Evolutionary conservation across 176 grass and related monocot genomes (phyloP).

Genomic region (Tillandsia fasciculata): DNA sequence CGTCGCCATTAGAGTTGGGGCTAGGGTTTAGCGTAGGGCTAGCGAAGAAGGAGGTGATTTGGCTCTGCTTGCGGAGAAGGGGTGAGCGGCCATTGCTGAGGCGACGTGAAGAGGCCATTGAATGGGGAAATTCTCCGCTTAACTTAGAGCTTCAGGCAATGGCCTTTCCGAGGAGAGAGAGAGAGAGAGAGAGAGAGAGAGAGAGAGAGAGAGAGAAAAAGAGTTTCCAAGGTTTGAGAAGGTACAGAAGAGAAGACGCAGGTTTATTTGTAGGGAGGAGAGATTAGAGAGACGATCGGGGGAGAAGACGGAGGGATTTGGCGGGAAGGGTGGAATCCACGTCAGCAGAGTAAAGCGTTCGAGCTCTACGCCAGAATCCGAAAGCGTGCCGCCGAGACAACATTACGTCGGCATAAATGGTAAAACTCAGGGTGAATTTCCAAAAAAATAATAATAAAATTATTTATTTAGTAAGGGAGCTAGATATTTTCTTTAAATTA

Average conservation of each 20-base stretch:
- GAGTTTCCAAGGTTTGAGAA: neutral
- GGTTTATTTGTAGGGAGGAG: slow-evolving; percentile 1
- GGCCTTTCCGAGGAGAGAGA: neutral
- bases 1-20: neutral
- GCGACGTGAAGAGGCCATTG: slow-evolving; percentile 41
- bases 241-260: neutral
- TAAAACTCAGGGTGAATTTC: too few species aligned
- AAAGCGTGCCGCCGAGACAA: too few species aligned
- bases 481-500: too few species aligned
- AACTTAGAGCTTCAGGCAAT: neutral
- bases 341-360: neutral
- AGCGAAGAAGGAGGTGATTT: slow-evolving; percentile 90
- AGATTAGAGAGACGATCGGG: neutral
- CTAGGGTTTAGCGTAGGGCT: slow-evolving; percentile 17
- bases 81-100: slow-evolving; percentile 84
- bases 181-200: slow-evolving; percentile 1
- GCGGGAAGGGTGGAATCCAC: slow-evolving; percentile 26
- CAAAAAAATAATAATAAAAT: too few species aligned
- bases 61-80: slow-evolving; percentile 73
- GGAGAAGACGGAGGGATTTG: slow-evolving; percentile 16
- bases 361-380: too few species aligned
- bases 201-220: slow-evolving; percentile 5
- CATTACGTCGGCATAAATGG: too few species aligned
- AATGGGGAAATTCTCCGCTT: neutral
- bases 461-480: too few species aligned